Base-by-base conservation (phyloP, 148 eudicot species). In the Vaccinium darrowii region DNA sequence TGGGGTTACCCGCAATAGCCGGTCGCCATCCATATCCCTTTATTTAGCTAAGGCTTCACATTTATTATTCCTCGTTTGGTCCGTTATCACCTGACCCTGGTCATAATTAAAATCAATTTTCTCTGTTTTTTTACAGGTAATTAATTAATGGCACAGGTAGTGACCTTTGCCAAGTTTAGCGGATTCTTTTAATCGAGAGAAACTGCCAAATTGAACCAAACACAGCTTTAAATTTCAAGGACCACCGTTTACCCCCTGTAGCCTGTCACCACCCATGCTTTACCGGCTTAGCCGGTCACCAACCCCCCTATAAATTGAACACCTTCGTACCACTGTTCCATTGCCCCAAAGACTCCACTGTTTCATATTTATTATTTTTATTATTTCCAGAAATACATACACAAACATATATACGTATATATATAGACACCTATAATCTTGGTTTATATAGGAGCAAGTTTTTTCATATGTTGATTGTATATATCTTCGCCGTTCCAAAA, bases 281-380 rank as follows among this genome's bases (percentile, higher is more conserved):
- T 50, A 65, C 83, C 23, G 83, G 27, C 56, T 21, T 81, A 63
- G 53, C 83, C 74, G n/a, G 81, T 67, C 84, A 47, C 76, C 4
- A 50, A 3, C 18, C 43, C 7, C 84, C 15, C 76, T 50, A 81
- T 49, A 81, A 81, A 81, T 39, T 63, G 4, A n/a, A 11, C 57
- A 25, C 10, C 43, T 36, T n/a, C 84, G 3, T 27, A 49, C 25
- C 84, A 81, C 84, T 67, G 75, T 81, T 65, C 75, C 76, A 81
- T 81, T 81, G 76, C 75, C 23, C 58, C 57, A 63, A 36, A 30
- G 5, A 65, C 18, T 65, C 76, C 69, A 3, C 47, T 43, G 47
- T 49, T 56, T 23, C 10, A 43, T 21, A 0, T 43, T 16, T 27
- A 5, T 5, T 19, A 5, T 1, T 19, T 6, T 3, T 21, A 49